These are phyloP conservation scores for Takashimella tepidaria DNA, from an alignment of 1,284 basidiomycete genomes.

Conservation along the genomic window DNA sequence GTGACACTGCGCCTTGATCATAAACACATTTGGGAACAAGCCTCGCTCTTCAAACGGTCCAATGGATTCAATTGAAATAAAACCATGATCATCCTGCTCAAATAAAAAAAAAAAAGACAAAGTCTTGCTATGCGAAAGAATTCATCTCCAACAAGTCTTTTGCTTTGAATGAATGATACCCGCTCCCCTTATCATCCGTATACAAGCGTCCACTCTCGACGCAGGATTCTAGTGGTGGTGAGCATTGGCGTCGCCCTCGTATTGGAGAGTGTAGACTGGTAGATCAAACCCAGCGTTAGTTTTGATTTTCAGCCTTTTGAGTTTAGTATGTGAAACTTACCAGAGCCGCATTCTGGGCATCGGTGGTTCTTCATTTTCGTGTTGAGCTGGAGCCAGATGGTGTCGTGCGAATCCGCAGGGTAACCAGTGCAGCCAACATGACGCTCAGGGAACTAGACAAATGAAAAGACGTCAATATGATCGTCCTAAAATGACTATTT, in stretches of 20 bases:
- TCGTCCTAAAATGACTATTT: too few relatives aligned
- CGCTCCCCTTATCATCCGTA: not conserved
- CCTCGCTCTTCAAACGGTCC: too few relatives aligned
- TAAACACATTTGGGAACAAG: too few relatives aligned
- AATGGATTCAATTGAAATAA: too few relatives aligned
- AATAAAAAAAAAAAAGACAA: too few relatives aligned
- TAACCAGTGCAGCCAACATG: slow-evolving; percentile 86
- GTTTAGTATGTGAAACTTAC: slow-evolving; percentile 23
- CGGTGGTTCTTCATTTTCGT: slow-evolving; percentile 61
- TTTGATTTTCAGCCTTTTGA: too few relatives aligned
- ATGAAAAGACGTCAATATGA: too few relatives aligned
- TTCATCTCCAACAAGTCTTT: not conserved
- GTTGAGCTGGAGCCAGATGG: slow-evolving; percentile 71
- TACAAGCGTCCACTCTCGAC: not conserved
- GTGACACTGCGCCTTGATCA: too few relatives aligned
- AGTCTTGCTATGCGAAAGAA: not conserved
- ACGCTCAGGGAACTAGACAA: slow-evolving; percentile 67
- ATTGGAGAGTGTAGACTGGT: slow-evolving; percentile 45
- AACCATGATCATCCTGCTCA: too few relatives aligned
- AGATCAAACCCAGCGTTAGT: slow-evolving; percentile 2
- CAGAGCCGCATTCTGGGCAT: slow-evolving; percentile 78
- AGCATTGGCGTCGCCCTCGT: slow-evolving; percentile 42
- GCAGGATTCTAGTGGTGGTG: slow-evolving; percentile 35
- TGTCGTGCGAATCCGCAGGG: slow-evolving; percentile 86
- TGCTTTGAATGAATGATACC: too few relatives aligned